Conservation (phyloP, 2,329 filamentous ascomycete genomes). For the Penicillium nordicum region DNA sequence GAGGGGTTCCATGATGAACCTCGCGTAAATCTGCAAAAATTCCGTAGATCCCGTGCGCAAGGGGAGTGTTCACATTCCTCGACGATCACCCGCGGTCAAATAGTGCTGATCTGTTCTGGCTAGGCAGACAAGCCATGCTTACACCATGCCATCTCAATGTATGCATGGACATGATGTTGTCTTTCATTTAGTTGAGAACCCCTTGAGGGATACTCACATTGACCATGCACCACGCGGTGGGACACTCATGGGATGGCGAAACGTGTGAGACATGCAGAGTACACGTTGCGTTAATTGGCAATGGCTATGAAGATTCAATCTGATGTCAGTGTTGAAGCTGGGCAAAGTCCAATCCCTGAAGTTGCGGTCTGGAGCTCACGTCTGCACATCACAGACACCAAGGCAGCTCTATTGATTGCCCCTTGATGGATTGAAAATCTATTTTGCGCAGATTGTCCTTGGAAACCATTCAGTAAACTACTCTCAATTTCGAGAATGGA, state of each 20-base stretch:
- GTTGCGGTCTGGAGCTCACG: conserved; percentile 10
- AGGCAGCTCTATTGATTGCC: too few relatives aligned
- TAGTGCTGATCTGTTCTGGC: neutral
- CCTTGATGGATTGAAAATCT: too few relatives aligned
- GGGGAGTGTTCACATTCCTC: conserved; percentile 17
- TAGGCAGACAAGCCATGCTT: neutral
- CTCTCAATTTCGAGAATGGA: too few relatives aligned
- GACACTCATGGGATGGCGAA: conserved; percentile 12
- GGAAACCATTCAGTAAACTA: too few relatives aligned
- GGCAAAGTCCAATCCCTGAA: neutral
- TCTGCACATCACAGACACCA: too few relatives aligned
- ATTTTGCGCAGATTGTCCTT: too few relatives aligned
- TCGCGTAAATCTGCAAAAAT: conserved; percentile 16
- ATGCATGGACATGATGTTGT: neutral
- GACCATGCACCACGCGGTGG: conserved; percentile 10
- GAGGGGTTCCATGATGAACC: conserved; percentile 15
- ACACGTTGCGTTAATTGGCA: neutral
- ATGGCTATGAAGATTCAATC: neutral
- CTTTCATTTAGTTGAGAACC: neutral
- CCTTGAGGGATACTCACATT: neutral
- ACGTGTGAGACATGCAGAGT: conserved; percentile 20
- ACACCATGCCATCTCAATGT: conserved; percentile 6
- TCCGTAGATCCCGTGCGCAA: conserved; percentile 15
- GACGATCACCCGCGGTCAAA: conserved; percentile 7
- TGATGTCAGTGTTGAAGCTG: neutral